Evolutionary conservation across 2,329 filamentous ascomycete genomes (phyloP).

Genomic region (Thermoascus crustaceus): DNA sequence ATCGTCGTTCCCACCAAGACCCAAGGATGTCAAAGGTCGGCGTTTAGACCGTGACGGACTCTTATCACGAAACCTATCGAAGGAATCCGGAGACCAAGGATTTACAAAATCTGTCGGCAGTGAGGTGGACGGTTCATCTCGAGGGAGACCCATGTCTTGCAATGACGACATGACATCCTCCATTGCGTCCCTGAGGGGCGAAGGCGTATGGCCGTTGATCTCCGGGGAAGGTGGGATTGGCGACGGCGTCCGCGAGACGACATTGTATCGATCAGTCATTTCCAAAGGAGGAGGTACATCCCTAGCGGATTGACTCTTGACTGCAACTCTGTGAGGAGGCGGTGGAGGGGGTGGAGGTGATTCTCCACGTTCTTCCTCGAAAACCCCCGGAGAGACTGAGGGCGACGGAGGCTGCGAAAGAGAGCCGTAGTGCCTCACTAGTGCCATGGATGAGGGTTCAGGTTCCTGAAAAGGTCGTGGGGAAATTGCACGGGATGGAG

Average conservation of each 20-base stretch:
- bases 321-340: constrained; percentile 61
- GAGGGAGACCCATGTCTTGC: constrained; percentile 68
- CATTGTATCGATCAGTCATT: constrained; percentile 35
- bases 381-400: constrained; percentile 15
- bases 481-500: constrained; percentile 21
- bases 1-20: constrained; percentile 49
- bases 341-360: constrained; percentile 78
- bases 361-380: constrained; percentile 46
- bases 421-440: constrained; percentile 6
- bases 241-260: constrained; percentile 40
- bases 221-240: constrained; percentile 53
- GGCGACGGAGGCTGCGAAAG: constrained; percentile 12
- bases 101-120: constrained; percentile 48
- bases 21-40: constrained; percentile 67
- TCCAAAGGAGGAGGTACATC: constrained; percentile 23
- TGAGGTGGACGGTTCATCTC: constrained; percentile 42
- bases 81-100: constrained; percentile 88
- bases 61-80: constrained; percentile 46
- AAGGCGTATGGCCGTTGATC: constrained; percentile 67
- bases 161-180: constrained; percentile 95
- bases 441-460: constrained; percentile 13
- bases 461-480: constrained; percentile 7
- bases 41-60: constrained; percentile 27
- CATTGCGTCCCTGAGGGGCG: constrained; percentile 88
- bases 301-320: constrained; percentile 32